Evolutionary conservation across 129 eudicot genomes (phyloP).

Genomic region (Artemisia tridentata): DNA sequence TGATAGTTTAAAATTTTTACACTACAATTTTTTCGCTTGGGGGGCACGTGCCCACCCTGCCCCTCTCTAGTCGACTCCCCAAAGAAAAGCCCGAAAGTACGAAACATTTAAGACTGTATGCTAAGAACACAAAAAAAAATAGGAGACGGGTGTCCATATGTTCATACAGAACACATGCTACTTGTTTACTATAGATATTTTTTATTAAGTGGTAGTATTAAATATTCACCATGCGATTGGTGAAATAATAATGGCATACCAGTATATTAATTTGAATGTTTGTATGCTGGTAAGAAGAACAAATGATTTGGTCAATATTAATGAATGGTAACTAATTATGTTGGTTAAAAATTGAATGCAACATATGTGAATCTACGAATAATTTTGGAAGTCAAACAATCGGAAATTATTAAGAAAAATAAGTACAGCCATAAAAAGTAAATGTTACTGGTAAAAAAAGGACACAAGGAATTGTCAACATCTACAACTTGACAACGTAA

Average conservation of each 20-base stretch:
- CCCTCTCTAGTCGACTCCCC: no score
- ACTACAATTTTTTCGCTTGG: no score
- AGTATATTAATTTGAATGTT: constrained; percentile 19
- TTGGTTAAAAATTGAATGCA: constrained; percentile 34
- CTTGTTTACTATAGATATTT: background rate
- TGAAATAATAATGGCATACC: constrained; percentile 30
- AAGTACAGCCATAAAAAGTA: constrained; percentile 19
- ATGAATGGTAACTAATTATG: constrained; percentile 32
- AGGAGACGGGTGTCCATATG: background rate
- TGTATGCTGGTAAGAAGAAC: constrained; percentile 8
- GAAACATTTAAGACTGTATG: no score
- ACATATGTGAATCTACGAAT: constrained; percentile 12
- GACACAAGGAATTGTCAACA: background rate
- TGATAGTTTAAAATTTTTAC: no score
- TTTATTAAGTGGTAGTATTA: constrained; percentile 6
- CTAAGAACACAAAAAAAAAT: background rate
- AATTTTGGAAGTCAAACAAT: constrained; percentile 19
- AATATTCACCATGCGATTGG: constrained; percentile 22
- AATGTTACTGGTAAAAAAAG: constrained; percentile 9
- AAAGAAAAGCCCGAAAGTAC: no score
- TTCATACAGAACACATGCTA: background rate
- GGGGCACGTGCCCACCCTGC: no score
- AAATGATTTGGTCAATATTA: constrained; percentile 24
- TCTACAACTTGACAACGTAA: background rate
- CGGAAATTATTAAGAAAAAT: constrained; percentile 13